A percentile compares a stretch with the other conserved stretches of the same genome.
These are phyloP conservation scores for Oryza australiensis DNA, from an alignment of 176 grass and related monocot genomes.

Conservation along the genomic window DNA sequence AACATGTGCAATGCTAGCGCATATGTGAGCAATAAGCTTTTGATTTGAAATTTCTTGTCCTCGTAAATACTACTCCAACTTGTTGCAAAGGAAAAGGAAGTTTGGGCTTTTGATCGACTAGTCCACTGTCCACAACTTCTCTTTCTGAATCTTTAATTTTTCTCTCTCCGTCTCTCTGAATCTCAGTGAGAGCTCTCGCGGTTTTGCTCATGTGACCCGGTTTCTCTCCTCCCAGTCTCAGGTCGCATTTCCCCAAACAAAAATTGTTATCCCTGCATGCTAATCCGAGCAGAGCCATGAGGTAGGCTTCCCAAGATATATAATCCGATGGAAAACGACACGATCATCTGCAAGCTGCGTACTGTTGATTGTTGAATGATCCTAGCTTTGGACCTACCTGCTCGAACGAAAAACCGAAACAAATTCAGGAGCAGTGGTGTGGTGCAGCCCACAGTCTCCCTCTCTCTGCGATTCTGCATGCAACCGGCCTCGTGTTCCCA, in stretches of 20 bases:
- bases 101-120: not conserved
- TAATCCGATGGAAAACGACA: not conserved
- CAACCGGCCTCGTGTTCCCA: not conserved
- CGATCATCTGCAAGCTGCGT: not conserved
- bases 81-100: not conserved
- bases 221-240: not conserved
- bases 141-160: not conserved
- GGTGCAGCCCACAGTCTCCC: not conserved
- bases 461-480: not conserved
- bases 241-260: slow-evolving; percentile 20
- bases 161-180: not conserved
- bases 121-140: not conserved
- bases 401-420: not conserved
- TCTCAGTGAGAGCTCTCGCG: not conserved
- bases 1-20: not conserved
- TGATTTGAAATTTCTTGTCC: not conserved
- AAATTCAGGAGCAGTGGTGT: not conserved
- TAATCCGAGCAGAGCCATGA: slow-evolving; percentile 1
- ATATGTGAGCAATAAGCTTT: not conserved
- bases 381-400: not conserved
- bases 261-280: not conserved
- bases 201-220: not conserved
- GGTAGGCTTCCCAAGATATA: not conserved
- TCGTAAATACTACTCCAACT: not conserved
- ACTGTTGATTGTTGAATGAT: not conserved